A percentile compares a stretch with the other conserved stretches of the same genome.
These are phyloP conservation scores for Zymoseptoria crescenta DNA, from an alignment of 2,329 filamentous ascomycete species.

Conservation along the genomic window DNA sequence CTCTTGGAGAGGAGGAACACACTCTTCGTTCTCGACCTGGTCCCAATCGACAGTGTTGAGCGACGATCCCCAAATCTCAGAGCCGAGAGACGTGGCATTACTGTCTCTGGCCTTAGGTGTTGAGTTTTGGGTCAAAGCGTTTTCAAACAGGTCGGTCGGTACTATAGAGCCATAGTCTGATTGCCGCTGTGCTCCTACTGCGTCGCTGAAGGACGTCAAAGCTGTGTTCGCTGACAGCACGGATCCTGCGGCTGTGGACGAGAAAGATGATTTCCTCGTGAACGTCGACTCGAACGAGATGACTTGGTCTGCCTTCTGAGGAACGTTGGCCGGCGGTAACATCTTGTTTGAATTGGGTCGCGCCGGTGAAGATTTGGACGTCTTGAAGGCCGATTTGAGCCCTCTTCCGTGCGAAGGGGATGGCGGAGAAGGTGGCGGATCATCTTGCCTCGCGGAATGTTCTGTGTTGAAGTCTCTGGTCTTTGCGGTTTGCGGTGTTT, in stretches of 20 bases:
- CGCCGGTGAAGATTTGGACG: not conserved
- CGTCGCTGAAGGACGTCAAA: slow-evolving; percentile 10
- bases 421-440: not conserved
- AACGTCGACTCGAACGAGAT: not conserved
- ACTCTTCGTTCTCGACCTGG: not conserved
- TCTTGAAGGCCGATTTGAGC: slow-evolving; percentile 4
- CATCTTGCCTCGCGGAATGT: not conserved
- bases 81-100: not conserved
- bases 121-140: not conserved
- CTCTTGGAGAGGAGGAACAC: not conserved
- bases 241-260: not conserved
- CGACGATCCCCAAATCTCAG: slow-evolving; percentile 1
- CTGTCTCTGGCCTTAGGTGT: not conserved
- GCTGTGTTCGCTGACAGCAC: slow-evolving; percentile 4
- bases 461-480: not conserved
- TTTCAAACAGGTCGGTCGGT: not conserved
- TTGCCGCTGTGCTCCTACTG: not conserved
- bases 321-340: not conserved
- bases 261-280: not conserved
- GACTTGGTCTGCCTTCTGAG: not conserved
- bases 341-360: not conserved
- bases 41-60: not conserved
- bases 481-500: not conserved
- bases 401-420: not conserved
- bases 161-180: not conserved